Conservation (phyloP, 2,329 filamentous ascomycete species). For the Didymella arachidicola region DNA sequence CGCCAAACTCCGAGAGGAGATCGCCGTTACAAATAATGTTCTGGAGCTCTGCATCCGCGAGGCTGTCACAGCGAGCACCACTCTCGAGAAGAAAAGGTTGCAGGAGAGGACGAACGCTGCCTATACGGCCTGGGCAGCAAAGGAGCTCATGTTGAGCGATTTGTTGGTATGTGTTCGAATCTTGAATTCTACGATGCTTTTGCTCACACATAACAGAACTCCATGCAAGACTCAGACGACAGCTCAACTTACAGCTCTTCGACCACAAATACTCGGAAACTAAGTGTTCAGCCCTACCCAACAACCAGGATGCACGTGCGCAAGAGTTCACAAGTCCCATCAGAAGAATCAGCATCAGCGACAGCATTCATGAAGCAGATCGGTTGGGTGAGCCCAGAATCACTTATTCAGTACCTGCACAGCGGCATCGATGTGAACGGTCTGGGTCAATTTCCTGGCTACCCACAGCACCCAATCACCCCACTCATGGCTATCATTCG, state of each 20-base stretch:
- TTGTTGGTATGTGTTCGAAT: slow-evolving; percentile 5
- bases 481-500: slow-evolving; percentile 22
- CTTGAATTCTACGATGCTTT: neutral
- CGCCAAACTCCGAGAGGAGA: slow-evolving; percentile 15
- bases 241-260: slow-evolving; percentile 20
- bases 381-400: slow-evolving; percentile 22
- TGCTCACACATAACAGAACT: slow-evolving; percentile 9
- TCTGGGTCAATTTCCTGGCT: slow-evolving; percentile 17
- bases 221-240: slow-evolving; percentile 18
- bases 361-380: slow-evolving; percentile 23
- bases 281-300: slow-evolving; percentile 20
- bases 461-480: slow-evolving; percentile 20
- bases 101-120: slow-evolving; percentile 21
- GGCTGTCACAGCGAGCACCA: slow-evolving; percentile 16
- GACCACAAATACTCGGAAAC: slow-evolving; percentile 4
- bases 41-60: slow-evolving; percentile 21
- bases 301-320: slow-evolving; percentile 17
- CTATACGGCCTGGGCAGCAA: slow-evolving; percentile 20
- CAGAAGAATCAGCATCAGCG: slow-evolving; percentile 15
- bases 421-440: slow-evolving; percentile 22
- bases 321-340: slow-evolving; percentile 9
- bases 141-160: slow-evolving; percentile 17
- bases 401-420: slow-evolving; percentile 19
- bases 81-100: slow-evolving; percentile 18
- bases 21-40: slow-evolving; percentile 16